These are phyloP conservation scores for Lachnellula occidentalis DNA, from an alignment of 2,329 filamentous ascomycete genomes.

Conservation along the genomic window DNA sequence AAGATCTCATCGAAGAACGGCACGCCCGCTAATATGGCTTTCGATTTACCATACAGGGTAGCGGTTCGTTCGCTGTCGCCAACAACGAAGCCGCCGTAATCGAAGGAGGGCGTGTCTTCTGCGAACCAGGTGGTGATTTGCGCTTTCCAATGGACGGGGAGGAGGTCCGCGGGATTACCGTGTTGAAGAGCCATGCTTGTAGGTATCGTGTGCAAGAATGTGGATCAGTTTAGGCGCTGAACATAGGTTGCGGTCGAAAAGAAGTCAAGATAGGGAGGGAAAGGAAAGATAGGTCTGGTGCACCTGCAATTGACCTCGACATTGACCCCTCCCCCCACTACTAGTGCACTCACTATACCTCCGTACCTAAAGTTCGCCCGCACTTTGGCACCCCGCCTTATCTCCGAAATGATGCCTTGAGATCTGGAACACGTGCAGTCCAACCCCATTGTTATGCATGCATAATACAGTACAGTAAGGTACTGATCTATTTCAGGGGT, in stretches of 20 bases:
- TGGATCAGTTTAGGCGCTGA: background rate
- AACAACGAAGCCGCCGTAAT: constrained; percentile 96
- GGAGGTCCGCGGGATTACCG: constrained; percentile 63
- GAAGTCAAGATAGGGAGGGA: background rate
- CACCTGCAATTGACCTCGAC: too few species aligned
- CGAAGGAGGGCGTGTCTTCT: constrained; percentile 93
- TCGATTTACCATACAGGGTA: constrained; percentile 64
- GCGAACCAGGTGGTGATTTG: constrained; percentile 80
- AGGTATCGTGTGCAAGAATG: background rate
- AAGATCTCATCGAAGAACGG: constrained; percentile 97
- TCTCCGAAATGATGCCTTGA: too few species aligned
- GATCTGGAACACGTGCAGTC: too few species aligned
- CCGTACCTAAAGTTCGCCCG: too few species aligned
- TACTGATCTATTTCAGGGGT: too few species aligned
- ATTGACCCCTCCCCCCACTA: too few species aligned
- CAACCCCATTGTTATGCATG: too few species aligned
- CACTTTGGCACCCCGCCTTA: too few species aligned
- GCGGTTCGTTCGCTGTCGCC: constrained; percentile 61
- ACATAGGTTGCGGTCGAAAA: background rate
- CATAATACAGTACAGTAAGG: too few species aligned
- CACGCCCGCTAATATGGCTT: constrained; percentile 79
- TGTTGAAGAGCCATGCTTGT: constrained; percentile 34
- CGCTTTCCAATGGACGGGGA: constrained; percentile 80
- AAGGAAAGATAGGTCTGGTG: background rate
- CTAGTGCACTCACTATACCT: too few species aligned